Conservation (phyloP, 2,329 filamentous ascomycete genomes). For the Cordyceps militaris region DNA sequence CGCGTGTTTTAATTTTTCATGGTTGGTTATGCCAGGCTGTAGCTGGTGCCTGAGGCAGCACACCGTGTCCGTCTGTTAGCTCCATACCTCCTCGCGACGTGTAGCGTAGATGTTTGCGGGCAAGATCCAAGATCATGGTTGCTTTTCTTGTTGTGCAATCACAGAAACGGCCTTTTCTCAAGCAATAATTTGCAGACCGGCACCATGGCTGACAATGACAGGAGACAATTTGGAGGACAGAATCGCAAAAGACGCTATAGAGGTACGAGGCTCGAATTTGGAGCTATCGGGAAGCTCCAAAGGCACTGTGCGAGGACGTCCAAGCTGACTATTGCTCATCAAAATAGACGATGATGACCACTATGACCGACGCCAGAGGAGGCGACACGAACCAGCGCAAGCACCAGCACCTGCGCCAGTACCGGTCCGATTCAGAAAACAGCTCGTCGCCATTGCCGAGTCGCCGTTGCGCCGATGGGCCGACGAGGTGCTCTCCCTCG, state of each 20-base stretch:
- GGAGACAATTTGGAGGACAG: constrained; percentile 46
- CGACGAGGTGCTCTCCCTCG: constrained; percentile 69
- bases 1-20: too few species aligned
- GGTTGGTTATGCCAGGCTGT: too few species aligned
- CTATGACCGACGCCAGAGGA: constrained; percentile 65
- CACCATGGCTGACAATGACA: constrained; percentile 50
- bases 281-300: constrained; percentile 11
- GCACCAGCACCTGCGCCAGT: constrained; percentile 59
- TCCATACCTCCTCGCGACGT: background rate
- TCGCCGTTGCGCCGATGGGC: constrained; percentile 70
- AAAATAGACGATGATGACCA: constrained; percentile 52
- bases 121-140: background rate
- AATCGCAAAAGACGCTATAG: constrained; percentile 72
- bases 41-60: constrained; percentile 16
- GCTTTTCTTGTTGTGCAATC: constrained; percentile 18
- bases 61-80: background rate
- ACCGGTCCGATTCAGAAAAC: constrained; percentile 65
- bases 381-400: constrained; percentile 65
- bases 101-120: constrained; percentile 12
- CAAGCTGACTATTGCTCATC: background rate
- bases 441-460: constrained; percentile 75
- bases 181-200: constrained; percentile 3
- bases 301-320: background rate
- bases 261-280: constrained; percentile 48
- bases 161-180: background rate